Evolutionary conservation across 805 yeast genomes (phyloP), one percentile per base, ranked within the genome.

Genomic region (Cyberlindnera suaveolens): DNA sequence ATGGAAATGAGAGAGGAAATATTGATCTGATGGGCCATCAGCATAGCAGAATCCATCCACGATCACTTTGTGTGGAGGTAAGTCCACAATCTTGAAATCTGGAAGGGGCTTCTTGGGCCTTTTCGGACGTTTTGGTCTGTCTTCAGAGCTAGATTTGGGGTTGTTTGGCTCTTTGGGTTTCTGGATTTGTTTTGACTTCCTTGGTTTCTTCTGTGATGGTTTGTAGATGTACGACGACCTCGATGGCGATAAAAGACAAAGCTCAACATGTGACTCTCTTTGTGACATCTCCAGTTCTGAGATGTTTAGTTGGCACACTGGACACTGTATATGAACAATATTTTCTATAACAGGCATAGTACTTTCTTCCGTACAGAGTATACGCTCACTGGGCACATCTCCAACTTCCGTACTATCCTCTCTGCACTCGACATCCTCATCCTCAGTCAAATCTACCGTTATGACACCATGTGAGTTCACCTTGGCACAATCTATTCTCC

Each of bases 1-100:
- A 61, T 93, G 99, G 66, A 85, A 91, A 65, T 93, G 99, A 0
- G 88, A 74, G 20, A 85, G 63, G 48, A 83, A 76, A 61, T 84
- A 85, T 35, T 70, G 68, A 3, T 61, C 47, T 6, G 83, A 74
- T 1, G 62, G 58, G 0, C 65, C 66, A 47, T 75, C 68, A 0
- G 74, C 68, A 8, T 70, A 66, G 50, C 55, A 72, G 65, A 62
- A 84, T 77, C 89, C 89, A 63, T 84, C 93, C 20, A 84, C 86
- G 0, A 81, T 74, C 3, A 77, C 51, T 43, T 70, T 64, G 35
- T 57, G 55, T 11, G 47, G 44, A 3, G 60, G 64, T 44, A 83
- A 78, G 1, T 58, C 50, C 16, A 83, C 51, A 5, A 72, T 66
- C 53, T 83, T 83, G 40, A 78, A 67, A 0, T 65, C 64, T 0